These are phyloP conservation scores for Casuarina glauca DNA, from an alignment of 306 rosid species.

Conservation along the genomic window DNA sequence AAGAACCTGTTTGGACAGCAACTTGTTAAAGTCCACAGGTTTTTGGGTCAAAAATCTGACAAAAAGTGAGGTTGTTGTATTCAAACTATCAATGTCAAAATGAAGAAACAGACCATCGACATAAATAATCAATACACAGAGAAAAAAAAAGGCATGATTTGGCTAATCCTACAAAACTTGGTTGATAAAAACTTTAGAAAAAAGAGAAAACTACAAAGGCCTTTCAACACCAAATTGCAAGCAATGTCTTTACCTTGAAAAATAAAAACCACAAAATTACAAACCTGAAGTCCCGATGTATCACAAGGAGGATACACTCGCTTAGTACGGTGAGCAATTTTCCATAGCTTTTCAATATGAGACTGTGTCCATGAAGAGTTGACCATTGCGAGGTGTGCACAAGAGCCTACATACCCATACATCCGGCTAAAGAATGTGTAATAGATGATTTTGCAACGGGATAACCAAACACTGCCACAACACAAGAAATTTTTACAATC, in stretches of 20 bases:
- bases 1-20: slow-evolving; percentile 59
- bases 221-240: background rate
- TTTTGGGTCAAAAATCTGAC: slow-evolving; percentile 20
- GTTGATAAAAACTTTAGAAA: background rate
- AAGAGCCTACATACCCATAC: slow-evolving; percentile 82
- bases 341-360: slow-evolving; percentile 84
- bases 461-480: slow-evolving; percentile 77
- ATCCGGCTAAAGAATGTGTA: slow-evolving; percentile 76
- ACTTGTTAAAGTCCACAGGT: slow-evolving; percentile 29
- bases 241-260: slow-evolving; percentile 7
- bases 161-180: background rate
- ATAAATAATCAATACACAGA: background rate
- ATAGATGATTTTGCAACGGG: slow-evolving; percentile 70
- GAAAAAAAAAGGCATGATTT: background rate
- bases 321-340: slow-evolving; percentile 62
- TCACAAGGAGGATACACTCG: slow-evolving; percentile 95
- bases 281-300: slow-evolving; percentile 90
- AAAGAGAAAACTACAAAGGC: background rate
- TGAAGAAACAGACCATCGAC: background rate
- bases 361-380: slow-evolving; percentile 95
- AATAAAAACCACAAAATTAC: slow-evolving; percentile 4
- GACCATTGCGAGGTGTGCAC: slow-evolving; percentile 93
- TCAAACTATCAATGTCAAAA: background rate
- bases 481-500: slow-evolving; percentile 22
- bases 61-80: background rate